Conservation (phyloP, 805 yeast genomes). For the Candida mattraensis region DNA sequence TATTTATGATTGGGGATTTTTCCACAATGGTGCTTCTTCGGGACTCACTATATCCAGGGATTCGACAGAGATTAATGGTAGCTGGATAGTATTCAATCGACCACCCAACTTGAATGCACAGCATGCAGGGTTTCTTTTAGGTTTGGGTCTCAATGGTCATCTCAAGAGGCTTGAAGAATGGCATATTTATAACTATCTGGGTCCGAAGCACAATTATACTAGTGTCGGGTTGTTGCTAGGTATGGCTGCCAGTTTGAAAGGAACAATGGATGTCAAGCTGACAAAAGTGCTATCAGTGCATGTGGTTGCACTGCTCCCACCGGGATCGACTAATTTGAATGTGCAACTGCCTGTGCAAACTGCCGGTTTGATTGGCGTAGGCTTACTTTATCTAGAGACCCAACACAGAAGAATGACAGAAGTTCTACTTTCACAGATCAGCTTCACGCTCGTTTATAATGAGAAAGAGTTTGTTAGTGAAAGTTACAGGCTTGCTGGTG, state of each 20-base stretch:
- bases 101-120: conserved; percentile 71
- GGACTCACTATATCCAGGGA: conserved; percentile 72
- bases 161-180: conserved; percentile 83
- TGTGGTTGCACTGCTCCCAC: conserved; percentile 85
- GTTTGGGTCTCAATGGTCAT: conserved; percentile 91
- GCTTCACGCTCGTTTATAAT: conserved; percentile 50
- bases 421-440: conserved; percentile 67
- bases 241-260: conserved; percentile 83
- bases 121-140: conserved; percentile 94
- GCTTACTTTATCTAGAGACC: conserved; percentile 73
- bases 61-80: conserved; percentile 72
- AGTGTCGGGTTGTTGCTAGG: conserved; percentile 89
- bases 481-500: conserved; percentile 84
- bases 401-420: conserved; percentile 88
- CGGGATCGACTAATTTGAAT: conserved; percentile 86
- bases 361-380: conserved; percentile 89
- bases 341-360: conserved; percentile 82
- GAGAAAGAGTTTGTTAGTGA: conserved; percentile 65
- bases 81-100: conserved; percentile 88
- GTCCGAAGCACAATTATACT: conserved; percentile 82
- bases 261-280: conserved; percentile 81
- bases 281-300: conserved; percentile 93
- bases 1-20: conserved; percentile 75
- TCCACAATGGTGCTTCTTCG: conserved; percentile 88
- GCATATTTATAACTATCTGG: conserved; percentile 91